Evolutionary conservation across 1,284 basidiomycete species (phyloP).

Genomic region (Ceratobasidium sp.): DNA sequence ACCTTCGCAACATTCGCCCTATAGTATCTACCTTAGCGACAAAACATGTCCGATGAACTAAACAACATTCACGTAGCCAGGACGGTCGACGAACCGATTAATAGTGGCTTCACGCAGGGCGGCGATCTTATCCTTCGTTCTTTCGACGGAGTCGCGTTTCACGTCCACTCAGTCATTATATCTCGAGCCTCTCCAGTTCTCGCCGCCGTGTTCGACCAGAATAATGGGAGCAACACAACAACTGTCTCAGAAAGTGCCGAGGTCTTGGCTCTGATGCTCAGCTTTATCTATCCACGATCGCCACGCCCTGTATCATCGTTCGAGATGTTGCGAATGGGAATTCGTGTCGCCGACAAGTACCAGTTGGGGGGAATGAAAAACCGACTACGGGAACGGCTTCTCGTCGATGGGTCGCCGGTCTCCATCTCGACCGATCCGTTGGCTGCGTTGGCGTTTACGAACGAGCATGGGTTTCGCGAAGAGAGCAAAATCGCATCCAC

Average conservation of each 20-base stretch:
- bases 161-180: slow-evolving; percentile 14
- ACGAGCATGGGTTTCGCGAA: background rate
- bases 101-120: no score
- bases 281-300: background rate
- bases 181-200: slow-evolving; percentile 21
- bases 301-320: background rate
- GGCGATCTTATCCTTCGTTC: slow-evolving; percentile 23
- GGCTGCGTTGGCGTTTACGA: background rate
- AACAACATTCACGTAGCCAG: no score
- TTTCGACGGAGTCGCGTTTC: slow-evolving; percentile 8
- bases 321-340: background rate
- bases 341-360: slow-evolving; percentile 10
- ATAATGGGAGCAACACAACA: no score
- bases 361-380: slow-evolving; percentile 3
- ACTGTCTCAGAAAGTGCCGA: background rate
- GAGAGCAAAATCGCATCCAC: background rate
- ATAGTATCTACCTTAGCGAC: no score
- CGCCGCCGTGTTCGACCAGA: background rate
- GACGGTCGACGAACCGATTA: no score
- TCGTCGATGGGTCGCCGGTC: background rate
- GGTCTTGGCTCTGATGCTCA: slow-evolving; percentile 5
- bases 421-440: background rate
- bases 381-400: background rate
- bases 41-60: no score
- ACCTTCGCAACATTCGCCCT: no score